A percentile compares a stretch with the other conserved stretches of the same genome.
phyloP scores from a whole-genome alignment of 1,139 yeast genomes.

The Pichiaceae sp. region DNA sequence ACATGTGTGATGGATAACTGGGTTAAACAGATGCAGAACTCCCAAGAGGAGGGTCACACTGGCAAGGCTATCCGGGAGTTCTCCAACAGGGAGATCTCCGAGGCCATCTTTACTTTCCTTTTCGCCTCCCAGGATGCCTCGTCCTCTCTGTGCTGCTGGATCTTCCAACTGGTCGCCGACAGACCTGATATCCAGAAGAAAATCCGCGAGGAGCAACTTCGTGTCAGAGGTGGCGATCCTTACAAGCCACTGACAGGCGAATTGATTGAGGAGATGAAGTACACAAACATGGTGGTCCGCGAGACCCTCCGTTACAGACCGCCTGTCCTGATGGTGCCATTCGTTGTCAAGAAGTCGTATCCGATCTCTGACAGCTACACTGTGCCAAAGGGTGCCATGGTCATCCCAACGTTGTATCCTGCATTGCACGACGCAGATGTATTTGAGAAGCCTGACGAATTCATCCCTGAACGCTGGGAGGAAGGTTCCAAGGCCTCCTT shows the following conservation, averaged over 20 bases:
- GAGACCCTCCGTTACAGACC: slow-evolving; percentile 94
- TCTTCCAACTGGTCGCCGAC: slow-evolving; percentile 92
- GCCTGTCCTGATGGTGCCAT: slow-evolving; percentile 97
- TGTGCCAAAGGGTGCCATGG: slow-evolving; percentile 95
- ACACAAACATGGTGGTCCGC: slow-evolving; percentile 83
- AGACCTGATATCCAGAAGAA: slow-evolving; percentile 83
- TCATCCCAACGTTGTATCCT: slow-evolving; percentile 91
- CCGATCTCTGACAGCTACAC: slow-evolving; percentile 78
- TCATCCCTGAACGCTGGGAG: slow-evolving; percentile 94
- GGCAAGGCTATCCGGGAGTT: slow-evolving; percentile 72
- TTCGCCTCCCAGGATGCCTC: slow-evolving; percentile 98
- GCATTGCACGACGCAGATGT: slow-evolving; percentile 96
- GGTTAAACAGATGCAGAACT: slow-evolving; percentile 78
- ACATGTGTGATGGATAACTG: slow-evolving; percentile 93
- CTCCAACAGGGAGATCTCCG: slow-evolving; percentile 85
- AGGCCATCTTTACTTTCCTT: slow-evolving; percentile 89
- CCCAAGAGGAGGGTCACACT: slow-evolving; percentile 41
- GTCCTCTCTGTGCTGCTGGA: slow-evolving; percentile 97
- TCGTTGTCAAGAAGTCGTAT: slow-evolving; percentile 77
- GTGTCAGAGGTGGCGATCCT: slow-evolving; percentile 74
- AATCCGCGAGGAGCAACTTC: slow-evolving; percentile 84
- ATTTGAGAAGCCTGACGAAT: slow-evolving; percentile 86
- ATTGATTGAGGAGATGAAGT: slow-evolving; percentile 75
- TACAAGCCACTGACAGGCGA: slow-evolving; percentile 52
- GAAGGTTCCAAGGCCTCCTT: slow-evolving; percentile 50